A percentile compares a stretch with the other conserved stretches of the same genome.
Conservation (phyloP, 2,329 filamentous ascomycete genomes). For the Trematosphaeria pertusa region DNA sequence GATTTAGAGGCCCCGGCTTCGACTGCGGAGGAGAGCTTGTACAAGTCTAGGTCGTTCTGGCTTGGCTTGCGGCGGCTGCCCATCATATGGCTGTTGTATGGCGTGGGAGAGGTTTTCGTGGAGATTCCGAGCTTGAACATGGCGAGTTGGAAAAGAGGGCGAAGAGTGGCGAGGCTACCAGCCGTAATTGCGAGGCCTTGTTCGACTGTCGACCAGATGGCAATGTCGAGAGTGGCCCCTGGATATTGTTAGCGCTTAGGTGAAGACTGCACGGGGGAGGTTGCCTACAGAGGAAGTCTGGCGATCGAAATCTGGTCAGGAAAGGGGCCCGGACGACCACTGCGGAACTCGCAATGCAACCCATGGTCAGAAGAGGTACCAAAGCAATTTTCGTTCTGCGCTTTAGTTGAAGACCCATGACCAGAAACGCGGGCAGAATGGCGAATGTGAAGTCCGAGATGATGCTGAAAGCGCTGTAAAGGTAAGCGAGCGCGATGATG, state of each 20-base stretch:
- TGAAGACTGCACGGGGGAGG: background rate
- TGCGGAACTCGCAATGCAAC: constrained; percentile 51
- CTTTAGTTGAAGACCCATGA: constrained; percentile 60
- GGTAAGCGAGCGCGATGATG: constrained; percentile 52
- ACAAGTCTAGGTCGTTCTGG: background rate
- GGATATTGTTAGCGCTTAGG: background rate
- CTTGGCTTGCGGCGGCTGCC: background rate
- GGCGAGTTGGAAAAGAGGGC: constrained; percentile 39
- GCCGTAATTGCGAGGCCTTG: constrained; percentile 48
- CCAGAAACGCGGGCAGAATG: constrained; percentile 57
- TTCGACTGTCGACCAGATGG: constrained; percentile 46
- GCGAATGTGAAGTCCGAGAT: constrained; percentile 58
- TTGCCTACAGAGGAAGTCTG: constrained; percentile 43
- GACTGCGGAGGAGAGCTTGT: background rate
- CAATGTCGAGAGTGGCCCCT: constrained; percentile 45
- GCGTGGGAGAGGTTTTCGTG: background rate
- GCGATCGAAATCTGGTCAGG: constrained; percentile 33
- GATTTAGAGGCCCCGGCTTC: background rate
- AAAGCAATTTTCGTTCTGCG: constrained; percentile 58
- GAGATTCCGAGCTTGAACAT: constrained; percentile 27
- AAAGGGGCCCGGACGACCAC: constrained; percentile 42
- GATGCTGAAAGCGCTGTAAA: constrained; percentile 57
- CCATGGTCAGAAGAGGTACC: constrained; percentile 58
- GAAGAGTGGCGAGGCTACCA: constrained; percentile 44
- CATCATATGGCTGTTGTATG: background rate